Conservation (phyloP, 2,329 filamentous ascomycete genomes). For the Ceratocystis albifundus region DNA sequence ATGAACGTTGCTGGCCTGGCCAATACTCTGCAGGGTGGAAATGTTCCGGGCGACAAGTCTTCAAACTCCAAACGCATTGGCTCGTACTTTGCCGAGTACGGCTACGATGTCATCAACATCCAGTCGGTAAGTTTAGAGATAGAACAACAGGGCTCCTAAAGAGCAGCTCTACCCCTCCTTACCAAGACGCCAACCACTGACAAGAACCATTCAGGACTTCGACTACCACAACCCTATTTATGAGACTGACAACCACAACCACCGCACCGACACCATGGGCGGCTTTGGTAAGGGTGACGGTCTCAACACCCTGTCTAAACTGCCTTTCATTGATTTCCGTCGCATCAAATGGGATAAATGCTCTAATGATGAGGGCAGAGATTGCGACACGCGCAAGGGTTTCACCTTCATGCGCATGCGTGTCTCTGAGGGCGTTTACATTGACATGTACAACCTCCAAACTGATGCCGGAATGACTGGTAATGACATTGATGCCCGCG, state of each 20-base stretch:
- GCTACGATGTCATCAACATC: slow-evolving; percentile 51
- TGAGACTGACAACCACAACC: slow-evolving; percentile 45
- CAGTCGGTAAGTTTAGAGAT: slow-evolving; percentile 41
- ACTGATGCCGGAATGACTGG: slow-evolving; percentile 49
- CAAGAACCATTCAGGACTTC: slow-evolving; percentile 39
- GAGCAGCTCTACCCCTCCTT: neutral
- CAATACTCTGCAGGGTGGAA: slow-evolving; percentile 45
- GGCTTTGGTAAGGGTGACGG: slow-evolving; percentile 52
- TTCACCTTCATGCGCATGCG: slow-evolving; percentile 54
- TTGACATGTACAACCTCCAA: slow-evolving; percentile 57
- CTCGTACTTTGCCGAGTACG: slow-evolving; percentile 42
- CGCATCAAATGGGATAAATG: slow-evolving; percentile 50
- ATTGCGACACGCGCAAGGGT: slow-evolving; percentile 59
- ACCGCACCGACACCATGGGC: slow-evolving; percentile 53
- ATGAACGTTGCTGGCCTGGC: slow-evolving; percentile 53
- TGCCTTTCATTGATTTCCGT: slow-evolving; percentile 43
- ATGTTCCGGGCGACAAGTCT: slow-evolving; percentile 49
- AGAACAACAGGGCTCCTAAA: neutral
- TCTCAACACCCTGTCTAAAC: slow-evolving; percentile 52
- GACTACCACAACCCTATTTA: slow-evolving; percentile 57
- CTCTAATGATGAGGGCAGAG: slow-evolving; percentile 42
- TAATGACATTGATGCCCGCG: slow-evolving; percentile 45
- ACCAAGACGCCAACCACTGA: neutral
- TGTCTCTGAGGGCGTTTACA: slow-evolving; percentile 38
- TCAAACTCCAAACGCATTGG: slow-evolving; percentile 48